These are phyloP conservation scores for Salix exigua DNA, from an alignment of 345 rosid genomes.

Conservation along the genomic window DNA sequence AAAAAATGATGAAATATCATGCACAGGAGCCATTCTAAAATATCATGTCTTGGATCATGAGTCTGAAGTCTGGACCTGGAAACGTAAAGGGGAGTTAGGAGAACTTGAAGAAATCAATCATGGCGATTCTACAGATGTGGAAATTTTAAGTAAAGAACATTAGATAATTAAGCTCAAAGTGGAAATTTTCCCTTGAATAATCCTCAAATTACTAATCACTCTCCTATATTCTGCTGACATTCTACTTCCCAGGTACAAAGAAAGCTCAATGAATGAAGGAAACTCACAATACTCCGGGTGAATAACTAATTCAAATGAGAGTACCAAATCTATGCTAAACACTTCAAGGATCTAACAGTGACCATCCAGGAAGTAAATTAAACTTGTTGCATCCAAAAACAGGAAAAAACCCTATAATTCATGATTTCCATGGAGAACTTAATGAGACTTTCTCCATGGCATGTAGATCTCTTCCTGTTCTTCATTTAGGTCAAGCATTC, in stretches of 20 bases:
- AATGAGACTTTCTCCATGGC: no score
- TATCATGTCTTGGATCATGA: constrained; percentile 1
- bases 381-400: no score
- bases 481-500: no score
- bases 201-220: no score
- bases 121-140: background rate
- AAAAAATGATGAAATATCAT: background rate
- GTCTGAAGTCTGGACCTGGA: background rate
- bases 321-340: background rate
- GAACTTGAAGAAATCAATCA: background rate
- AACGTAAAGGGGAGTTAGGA: background rate
- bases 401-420: no score
- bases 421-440: no score
- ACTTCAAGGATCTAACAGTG: background rate
- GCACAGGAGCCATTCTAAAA: background rate
- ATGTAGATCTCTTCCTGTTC: no score
- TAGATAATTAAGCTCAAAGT: no score
- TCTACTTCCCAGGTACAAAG: background rate
- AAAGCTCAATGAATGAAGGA: background rate
- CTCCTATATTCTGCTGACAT: background rate
- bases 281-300: no score
- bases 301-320: no score
- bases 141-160: background rate
- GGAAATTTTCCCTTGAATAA: no score
- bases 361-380: no score